Evolutionary conservation across 2,329 filamentous ascomycete species (phyloP).

Genomic region (Curvularia eragrostidis): DNA sequence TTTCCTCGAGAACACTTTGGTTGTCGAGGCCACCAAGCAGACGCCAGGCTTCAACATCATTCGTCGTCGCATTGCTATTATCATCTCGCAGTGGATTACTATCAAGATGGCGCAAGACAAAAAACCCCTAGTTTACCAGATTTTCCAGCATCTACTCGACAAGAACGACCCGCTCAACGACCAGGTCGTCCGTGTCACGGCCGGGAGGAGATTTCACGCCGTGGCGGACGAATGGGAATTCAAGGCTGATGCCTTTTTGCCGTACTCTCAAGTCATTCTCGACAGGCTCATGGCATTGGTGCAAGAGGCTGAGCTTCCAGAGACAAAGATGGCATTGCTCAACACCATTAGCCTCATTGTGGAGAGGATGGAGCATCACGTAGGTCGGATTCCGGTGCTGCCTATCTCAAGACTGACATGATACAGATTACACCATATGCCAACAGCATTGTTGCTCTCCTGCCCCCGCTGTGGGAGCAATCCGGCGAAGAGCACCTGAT

Average conservation of each 20-base stretch:
- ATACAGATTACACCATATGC: slow-evolving; percentile 67
- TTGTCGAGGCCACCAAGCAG: slow-evolving; percentile 76
- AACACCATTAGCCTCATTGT: slow-evolving; percentile 85
- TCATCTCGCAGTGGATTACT: slow-evolving; percentile 88
- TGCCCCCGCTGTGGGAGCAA: slow-evolving; percentile 84
- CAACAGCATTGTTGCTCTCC: slow-evolving; percentile 79
- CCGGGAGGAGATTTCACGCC: slow-evolving; percentile 80
- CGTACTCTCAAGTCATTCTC: slow-evolving; percentile 77
- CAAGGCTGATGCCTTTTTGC: slow-evolving; percentile 72
- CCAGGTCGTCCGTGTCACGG: slow-evolving; percentile 88
- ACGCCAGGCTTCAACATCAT: slow-evolving; percentile 77
- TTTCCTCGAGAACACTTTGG: slow-evolving; percentile 76
- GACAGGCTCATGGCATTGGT: slow-evolving; percentile 78
- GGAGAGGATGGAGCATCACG: slow-evolving; percentile 77
- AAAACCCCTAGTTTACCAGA: slow-evolving; percentile 79
- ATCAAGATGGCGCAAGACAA: slow-evolving; percentile 74
- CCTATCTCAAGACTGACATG: slow-evolving; percentile 11
- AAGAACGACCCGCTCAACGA: slow-evolving; percentile 82
- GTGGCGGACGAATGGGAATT: slow-evolving; percentile 89
- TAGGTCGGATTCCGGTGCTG: slow-evolving; percentile 38
- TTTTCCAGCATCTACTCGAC: slow-evolving; percentile 86
- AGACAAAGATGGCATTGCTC: slow-evolving; percentile 88
- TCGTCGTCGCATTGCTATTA: slow-evolving; percentile 83
- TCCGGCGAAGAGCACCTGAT: slow-evolving; percentile 88
- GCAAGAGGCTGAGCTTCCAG: slow-evolving; percentile 77